Evolutionary conservation across 805 yeast genomes (phyloP), one percentile per base, ranked within the genome.

Genomic region (Candida taoyuanica): DNA sequence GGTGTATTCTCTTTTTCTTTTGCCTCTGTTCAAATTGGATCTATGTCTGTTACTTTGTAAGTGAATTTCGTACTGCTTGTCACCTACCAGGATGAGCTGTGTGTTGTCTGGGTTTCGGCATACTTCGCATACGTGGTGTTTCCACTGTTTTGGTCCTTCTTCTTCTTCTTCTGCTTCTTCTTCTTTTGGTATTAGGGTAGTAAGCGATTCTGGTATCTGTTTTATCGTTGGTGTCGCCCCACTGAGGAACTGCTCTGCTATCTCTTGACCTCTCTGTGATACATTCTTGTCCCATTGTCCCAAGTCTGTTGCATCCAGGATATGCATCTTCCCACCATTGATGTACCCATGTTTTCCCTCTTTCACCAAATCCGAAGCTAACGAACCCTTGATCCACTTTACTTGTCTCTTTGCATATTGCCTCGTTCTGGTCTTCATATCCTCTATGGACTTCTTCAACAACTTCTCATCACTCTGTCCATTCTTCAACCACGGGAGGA

Each of bases 391-490:
- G 44, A 93, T 88, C 97, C 98, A 93, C 56, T 87, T 88, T 11
- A 87, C 78, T 56, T 93, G 98, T 44, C 74, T 73, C 45, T 79
- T 81, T 1, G 98, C 95, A 59, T 93, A 93, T 52, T 81, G 84
- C 38, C 95, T 64, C 0, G 98, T 93, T 29, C 82, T 68, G 0
- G 76, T 62, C 56, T 91, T 89, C 98, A 93, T 93, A 24, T 76
- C 68, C 11, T 76, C 82, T 3, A 81, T 63, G 8, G 91, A 77
- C 4, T 62, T 65, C 4, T 55, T 55, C 36, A 72, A 70, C 13
- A 48, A 34, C 5, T 17, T 29, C 5, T 50, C 43, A 5, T 51
- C 49, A 5, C 44, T 19, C 12, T 40, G 46, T 0, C 50, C 57
- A 7, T 56, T 30, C 23, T 52, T 46, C 17, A 77, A 49, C 83